Base-by-base conservation (phyloP, 805 yeast species). In the Kregervanrija pseudodelftensis region DNA sequence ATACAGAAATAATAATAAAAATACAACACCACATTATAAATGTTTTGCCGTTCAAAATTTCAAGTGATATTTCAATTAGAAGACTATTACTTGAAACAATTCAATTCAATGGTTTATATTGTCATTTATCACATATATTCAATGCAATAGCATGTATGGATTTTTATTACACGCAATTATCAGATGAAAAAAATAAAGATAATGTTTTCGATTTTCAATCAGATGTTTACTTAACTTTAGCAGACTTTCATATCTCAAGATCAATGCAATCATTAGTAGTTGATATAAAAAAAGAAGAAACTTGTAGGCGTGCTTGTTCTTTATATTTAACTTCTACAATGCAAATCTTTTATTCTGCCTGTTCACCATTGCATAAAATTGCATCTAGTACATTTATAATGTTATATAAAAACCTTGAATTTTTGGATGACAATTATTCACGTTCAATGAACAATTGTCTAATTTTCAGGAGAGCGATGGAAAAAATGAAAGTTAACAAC, bases 211-310 rank as follows among this genome's bases (percentile, higher is more conserved):
- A 43, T 16, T 42, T 47, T 28, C 44, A 47, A n/a, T 42, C 51
- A 15, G 44, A 47, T 2, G 38, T 37, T 17, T 53, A 53, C 42
- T 37, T 51, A 14, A 37, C 41, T 36, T 30, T 54, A n/a, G 49
- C 54, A 13, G 52, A 52, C 28, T 49, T 43, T 36, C 59, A 56
- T 44, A 49, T 49, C 9, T 42, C 51, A 11, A 46, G 46, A 33
- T 49, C 52, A 11, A 39, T 56, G 5, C 42, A 49, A 35, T 39
- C 44, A 17, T 38, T 55, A 13, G 37, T 45, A 31, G 17, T 39
- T 15, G 52, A 51, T 33, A 36, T 49, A 3, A 38, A 30, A 14
- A 30, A 36, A 13, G 32, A 36, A 34, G 48, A 48, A 33, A 40
- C 42, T 12, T 34, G 35, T n/a, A 38, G 41, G 10, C 44, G 48